Base-by-base conservation (phyloP, 495 filamentous ascomycete species). In the Penicillium maclennaniae region DNA sequence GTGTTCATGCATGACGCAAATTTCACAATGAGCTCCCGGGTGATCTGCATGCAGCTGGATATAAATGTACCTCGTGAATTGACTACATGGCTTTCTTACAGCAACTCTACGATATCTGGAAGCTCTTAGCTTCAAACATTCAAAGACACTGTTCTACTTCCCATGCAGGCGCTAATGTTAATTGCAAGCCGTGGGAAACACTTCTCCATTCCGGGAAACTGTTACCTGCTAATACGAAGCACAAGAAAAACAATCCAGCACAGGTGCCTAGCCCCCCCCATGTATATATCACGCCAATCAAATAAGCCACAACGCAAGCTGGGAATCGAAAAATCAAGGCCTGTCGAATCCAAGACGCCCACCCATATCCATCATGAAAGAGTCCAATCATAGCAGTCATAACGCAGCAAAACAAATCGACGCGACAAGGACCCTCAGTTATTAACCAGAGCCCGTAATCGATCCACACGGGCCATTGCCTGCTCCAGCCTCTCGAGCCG, bases 381-480 rank as follows among this genome's bases (percentile, higher is more conserved):
- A 43, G 37, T 43, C 48, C 58, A 46, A 51, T 66, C 63, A 38
- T 66, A 37, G 25, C 52, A 48, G 43, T 66, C 63, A 45, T 66
- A 44, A 66, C 38, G 53, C 39, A 59, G n/a, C 27, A 55, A 59
- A 37, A 15, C 39, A 37, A 49, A 40, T 14, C 12, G 34, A 16
- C 20, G 7, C 14, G 47, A 47, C 23, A 40, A 41, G 47, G 17
- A 21, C 12, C 10, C 45, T 51, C 26, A 58, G 20, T 38, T 38
- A 49, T 60, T 87, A 57, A 96, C 87, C 68, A 91, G 74, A 45
- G 81, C 79, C 58, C 91, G 80, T 41, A 92, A 83, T 23, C 79
- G 71, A 68, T 96, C 90, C 45, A 93, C 69, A 54, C 88, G 74
- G 51, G 82, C 81, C 67, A 98, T 82, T 45, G 92, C 89, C 41